phyloP scores from a whole-genome alignment of 768 basidiomycete genomes.

The Lentinula sp. region DNA sequence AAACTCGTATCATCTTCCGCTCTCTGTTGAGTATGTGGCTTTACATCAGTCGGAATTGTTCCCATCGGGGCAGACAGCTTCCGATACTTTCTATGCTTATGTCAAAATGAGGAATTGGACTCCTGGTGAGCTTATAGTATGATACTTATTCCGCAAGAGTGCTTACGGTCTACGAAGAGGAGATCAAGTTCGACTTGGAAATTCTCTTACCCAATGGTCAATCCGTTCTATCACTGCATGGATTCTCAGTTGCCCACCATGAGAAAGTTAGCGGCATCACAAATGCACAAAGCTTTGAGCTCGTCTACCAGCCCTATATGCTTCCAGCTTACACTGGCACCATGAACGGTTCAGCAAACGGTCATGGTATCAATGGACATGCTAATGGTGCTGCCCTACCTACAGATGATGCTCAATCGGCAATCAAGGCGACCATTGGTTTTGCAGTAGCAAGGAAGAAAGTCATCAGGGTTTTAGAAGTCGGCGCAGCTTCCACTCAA shows the following conservation, averaged over 20 bases:
- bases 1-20: constrained; percentile 19
- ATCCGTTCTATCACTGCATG: neutral
- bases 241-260: constrained; percentile 1
- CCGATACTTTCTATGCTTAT: constrained; percentile 1
- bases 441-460: neutral
- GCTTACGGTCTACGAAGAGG: neutral
- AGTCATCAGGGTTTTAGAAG: neutral
- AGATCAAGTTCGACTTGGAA: constrained; percentile 1
- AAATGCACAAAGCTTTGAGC: neutral
- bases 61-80: neutral
- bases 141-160: neutral
- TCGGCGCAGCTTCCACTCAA: neutral
- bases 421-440: neutral
- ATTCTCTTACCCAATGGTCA: neutral
- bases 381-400: neutral
- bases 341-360: neutral
- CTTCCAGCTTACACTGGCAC: neutral
- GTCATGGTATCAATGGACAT: neutral
- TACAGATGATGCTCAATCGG: neutral
- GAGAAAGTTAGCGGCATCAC: neutral
- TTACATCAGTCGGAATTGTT: neutral
- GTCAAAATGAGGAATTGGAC: neutral
- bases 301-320: constrained; percentile 1
- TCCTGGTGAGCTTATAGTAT: neutral
- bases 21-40: neutral